A percentile compares a stretch with the other conserved stretches of the same genome.
phyloP scores from a whole-genome alignment of 2,329 filamentous ascomycete genomes.

The Penicillium digitatum region DNA sequence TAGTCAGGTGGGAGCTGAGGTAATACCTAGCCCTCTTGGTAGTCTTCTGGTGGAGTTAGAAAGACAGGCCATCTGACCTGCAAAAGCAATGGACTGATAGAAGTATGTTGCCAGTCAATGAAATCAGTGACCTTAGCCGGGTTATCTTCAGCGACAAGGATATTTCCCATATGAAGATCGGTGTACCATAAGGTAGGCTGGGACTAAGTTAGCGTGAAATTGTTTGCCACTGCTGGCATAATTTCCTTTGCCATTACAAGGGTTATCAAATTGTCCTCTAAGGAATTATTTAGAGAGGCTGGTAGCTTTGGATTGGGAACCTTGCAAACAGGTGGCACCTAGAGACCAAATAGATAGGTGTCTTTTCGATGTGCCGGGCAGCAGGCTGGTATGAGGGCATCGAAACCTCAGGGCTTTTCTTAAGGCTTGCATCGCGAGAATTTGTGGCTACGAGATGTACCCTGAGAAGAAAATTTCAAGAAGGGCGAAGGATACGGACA shows the following conservation, averaged over 20 bases:
- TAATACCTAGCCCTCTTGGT: slow-evolving; percentile 13
- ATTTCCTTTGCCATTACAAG: slow-evolving; percentile 9
- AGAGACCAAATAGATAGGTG: neutral
- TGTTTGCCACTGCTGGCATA: slow-evolving; percentile 6
- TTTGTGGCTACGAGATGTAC: neutral
- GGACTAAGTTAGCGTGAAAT: slow-evolving; percentile 5
- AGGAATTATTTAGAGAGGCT: neutral
- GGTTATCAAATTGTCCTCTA: neutral
- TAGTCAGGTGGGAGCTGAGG: slow-evolving; percentile 17
- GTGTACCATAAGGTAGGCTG: slow-evolving; percentile 19
- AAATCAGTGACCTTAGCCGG: slow-evolving; percentile 14
- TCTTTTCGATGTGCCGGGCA: neutral
- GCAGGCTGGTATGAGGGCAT: neutral
- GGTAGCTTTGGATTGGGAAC: neutral
- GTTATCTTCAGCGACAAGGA: slow-evolving; percentile 25
- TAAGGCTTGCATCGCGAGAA: neutral
- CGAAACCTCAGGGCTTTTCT: neutral
- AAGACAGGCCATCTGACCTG: slow-evolving; percentile 22
- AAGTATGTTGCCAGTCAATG: slow-evolving; percentile 21
- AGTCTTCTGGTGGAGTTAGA: slow-evolving; percentile 15
- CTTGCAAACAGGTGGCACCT: neutral
- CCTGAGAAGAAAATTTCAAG: neutral
- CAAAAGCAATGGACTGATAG: slow-evolving; percentile 21
- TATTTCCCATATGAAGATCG: slow-evolving; percentile 30
- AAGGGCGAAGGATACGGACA: too few relatives aligned